A percentile compares a stretch with the other conserved stretches of the same genome.
Evolutionary conservation across 2,329 filamentous ascomycete species (phyloP).

Genomic region (Fusarium euwallaceae): DNA sequence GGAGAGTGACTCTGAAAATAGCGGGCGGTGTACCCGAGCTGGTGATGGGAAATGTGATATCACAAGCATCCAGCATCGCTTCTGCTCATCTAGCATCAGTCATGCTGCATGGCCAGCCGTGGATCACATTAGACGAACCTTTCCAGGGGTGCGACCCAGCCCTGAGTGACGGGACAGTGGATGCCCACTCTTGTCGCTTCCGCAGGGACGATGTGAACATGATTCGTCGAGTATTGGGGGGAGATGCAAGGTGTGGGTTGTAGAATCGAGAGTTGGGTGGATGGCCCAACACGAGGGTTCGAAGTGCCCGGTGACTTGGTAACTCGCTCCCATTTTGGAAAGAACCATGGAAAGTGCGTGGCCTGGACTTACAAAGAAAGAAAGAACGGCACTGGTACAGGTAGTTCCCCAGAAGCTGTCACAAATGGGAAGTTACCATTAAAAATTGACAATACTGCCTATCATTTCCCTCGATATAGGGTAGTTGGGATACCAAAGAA

Average conservation of each 20-base stretch:
- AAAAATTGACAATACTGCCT: background rate
- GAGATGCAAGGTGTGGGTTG: background rate
- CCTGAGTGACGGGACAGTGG: slow-evolving; percentile 43
- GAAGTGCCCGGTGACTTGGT: background rate
- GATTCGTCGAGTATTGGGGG: background rate
- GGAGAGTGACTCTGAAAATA: slow-evolving; percentile 56
- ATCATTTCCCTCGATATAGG: background rate
- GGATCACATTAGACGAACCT: slow-evolving; percentile 39
- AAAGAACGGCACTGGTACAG: background rate
- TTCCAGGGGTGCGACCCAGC: slow-evolving; percentile 39
- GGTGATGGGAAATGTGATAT: slow-evolving; percentile 58
- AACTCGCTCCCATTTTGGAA: background rate
- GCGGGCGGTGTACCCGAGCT: background rate
- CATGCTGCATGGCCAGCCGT: background rate
- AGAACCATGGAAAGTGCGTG: background rate
- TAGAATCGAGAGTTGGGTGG: background rate
- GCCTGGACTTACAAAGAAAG: background rate
- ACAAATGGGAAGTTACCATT: background rate
- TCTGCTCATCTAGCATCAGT: slow-evolving; percentile 51
- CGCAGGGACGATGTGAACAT: slow-evolving; percentile 58
- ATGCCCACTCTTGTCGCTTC: slow-evolving; percentile 53
- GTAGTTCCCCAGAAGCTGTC: background rate
- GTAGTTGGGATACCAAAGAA: background rate
- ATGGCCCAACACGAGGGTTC: background rate
- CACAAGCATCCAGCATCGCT: slow-evolving; percentile 57